A percentile compares a stretch with the other conserved stretches of the same genome.
These are phyloP conservation scores for Gigaspora rosea DNA, from an alignment of 192 early-diverging fungal species.

Conservation along the genomic window DNA sequence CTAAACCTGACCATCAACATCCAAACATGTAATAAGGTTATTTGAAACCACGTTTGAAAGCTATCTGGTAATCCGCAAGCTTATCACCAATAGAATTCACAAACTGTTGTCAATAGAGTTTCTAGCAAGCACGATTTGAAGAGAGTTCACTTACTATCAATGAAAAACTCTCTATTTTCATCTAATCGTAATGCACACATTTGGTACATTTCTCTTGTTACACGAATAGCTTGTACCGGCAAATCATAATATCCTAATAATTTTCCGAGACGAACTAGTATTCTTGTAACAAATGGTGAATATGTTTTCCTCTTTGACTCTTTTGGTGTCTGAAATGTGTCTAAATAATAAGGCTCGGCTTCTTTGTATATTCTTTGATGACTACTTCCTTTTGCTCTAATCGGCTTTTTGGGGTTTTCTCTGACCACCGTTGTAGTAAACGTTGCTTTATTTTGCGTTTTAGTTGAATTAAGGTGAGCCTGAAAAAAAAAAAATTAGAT, in stretches of 20 bases:
- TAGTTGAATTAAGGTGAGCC: no score
- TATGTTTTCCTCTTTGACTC: neutral
- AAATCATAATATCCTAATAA: conserved; percentile 11
- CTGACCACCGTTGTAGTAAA: no score
- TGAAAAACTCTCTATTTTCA: conserved; percentile 45
- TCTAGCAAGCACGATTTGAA: no score
- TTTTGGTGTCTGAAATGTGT: conserved; percentile 11
- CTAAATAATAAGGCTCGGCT: neutral
- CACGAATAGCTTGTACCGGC: conserved; percentile 36
- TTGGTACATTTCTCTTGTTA: conserved; percentile 43
- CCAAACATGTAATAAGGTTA: conserved; percentile 92
- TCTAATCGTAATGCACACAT: conserved; percentile 44
- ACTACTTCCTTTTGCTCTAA: no score
- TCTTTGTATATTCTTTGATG: neutral
- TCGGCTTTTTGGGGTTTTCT: no score
- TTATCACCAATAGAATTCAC: conserved; percentile 2
- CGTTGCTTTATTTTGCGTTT: no score
- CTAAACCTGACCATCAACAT: conserved; percentile 85
- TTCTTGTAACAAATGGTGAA: conserved; percentile 1
- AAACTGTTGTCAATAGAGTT: no score
- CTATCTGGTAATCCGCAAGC: conserved; percentile 75
- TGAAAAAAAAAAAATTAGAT: no score
- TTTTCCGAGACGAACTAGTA: neutral
- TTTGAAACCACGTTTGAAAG: conserved; percentile 93
- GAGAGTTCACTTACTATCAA: conserved; percentile 34